Conservation (phyloP, 306 rosid genomes). For the Parietaria judaica region DNA sequence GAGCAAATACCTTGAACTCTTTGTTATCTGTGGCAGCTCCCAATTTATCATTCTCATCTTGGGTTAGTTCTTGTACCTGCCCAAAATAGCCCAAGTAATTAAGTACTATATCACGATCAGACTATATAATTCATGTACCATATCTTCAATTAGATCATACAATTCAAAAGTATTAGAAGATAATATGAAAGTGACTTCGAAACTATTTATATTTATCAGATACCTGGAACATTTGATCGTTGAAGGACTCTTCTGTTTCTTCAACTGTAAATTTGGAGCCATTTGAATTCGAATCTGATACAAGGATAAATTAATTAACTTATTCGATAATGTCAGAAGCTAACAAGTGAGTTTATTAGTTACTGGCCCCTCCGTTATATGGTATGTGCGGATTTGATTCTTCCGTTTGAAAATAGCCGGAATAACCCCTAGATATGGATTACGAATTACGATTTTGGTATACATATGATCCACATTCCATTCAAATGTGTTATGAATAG, state of each 20-base stretch:
- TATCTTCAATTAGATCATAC: no score
- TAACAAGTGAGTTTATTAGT: no score
- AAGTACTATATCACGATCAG: conserved; percentile 6
- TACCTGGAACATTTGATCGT: conserved; percentile 49
- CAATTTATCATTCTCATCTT: conserved; percentile 38
- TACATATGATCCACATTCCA: no score
- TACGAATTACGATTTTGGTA: no score
- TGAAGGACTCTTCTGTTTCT: conserved; percentile 48
- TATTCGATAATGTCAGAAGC: no score
- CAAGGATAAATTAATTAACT: neutral
- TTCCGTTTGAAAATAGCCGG: no score
- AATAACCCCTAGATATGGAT: no score
- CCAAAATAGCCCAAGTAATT: conserved; percentile 14
- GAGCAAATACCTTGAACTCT: conserved; percentile 50
- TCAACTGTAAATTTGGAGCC: conserved; percentile 22
- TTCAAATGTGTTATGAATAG: no score
- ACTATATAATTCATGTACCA: no score
- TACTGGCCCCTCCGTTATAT: no score
- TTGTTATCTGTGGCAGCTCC: conserved; percentile 22
- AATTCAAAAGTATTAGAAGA: neutral
- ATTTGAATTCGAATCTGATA: conserved; percentile 38
- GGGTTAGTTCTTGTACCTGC: conserved; percentile 56
- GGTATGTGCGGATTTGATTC: no score
- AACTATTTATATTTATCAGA: conserved; percentile 8
- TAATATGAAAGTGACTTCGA: neutral